A percentile compares a stretch with the other conserved stretches of the same genome.
Conservation (phyloP, 2,329 filamentous ascomycete genomes). For the Pseudovirgaria hyperparasitica region DNA sequence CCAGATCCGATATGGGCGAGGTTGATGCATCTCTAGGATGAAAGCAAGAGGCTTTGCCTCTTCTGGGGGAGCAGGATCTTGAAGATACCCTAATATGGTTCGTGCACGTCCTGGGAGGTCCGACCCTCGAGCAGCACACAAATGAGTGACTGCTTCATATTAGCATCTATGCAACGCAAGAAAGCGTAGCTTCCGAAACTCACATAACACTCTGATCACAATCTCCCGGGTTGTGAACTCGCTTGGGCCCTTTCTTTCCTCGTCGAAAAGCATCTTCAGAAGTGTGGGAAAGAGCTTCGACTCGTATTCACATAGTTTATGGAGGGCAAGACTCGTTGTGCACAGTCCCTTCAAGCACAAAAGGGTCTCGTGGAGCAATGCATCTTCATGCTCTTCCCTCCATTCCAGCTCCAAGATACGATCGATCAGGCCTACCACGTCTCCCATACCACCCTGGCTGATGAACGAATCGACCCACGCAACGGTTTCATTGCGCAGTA, state of each 20-base stretch:
- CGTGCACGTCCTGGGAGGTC: slow-evolving; percentile 57
- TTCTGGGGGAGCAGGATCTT: slow-evolving; percentile 60
- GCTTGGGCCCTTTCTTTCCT: slow-evolving; percentile 95
- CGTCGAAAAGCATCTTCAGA: slow-evolving; percentile 81
- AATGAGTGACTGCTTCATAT: slow-evolving; percentile 52
- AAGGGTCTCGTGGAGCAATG: slow-evolving; percentile 79
- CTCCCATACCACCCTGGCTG: slow-evolving; percentile 77
- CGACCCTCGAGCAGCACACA: slow-evolving; percentile 44
- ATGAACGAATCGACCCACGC: slow-evolving; percentile 93
- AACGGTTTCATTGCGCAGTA: slow-evolving; percentile 89
- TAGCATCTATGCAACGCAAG: slow-evolving; percentile 2
- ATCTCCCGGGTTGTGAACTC: slow-evolving; percentile 91
- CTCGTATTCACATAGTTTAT: slow-evolving; percentile 70
- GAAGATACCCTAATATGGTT: slow-evolving; percentile 66
- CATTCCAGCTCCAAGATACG: slow-evolving; percentile 94
- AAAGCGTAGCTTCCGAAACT: slow-evolving; percentile 8
- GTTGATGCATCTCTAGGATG: slow-evolving; percentile 76
- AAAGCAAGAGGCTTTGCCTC: slow-evolving; percentile 69
- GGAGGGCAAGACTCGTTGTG: slow-evolving; percentile 76
- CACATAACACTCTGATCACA: slow-evolving; percentile 69
- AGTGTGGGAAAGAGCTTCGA: slow-evolving; percentile 73
- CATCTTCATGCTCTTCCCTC: slow-evolving; percentile 95
- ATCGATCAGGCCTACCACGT: slow-evolving; percentile 74
- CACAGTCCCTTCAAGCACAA: slow-evolving; percentile 89
- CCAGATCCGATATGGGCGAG: slow-evolving; percentile 86